A percentile compares a stretch with the other conserved stretches of the same genome.
phyloP scores from a whole-genome alignment of 352 stramenopile species.

The Blastocystis sp. region DNA sequence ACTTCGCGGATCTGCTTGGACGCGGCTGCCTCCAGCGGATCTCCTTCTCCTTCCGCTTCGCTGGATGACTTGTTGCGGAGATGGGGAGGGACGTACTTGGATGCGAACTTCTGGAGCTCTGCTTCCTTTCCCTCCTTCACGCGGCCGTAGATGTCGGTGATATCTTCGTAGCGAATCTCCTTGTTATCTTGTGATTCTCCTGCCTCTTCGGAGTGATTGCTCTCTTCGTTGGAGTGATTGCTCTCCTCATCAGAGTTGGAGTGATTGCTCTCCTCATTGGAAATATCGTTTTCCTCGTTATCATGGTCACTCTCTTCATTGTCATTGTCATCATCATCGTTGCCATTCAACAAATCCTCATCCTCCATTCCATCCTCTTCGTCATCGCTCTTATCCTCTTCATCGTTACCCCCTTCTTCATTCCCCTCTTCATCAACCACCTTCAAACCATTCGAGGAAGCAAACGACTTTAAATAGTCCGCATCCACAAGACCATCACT shows the following conservation, averaged over 20 bases:
- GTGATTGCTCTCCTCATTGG: background rate
- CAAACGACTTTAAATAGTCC: slow-evolving; percentile 21
- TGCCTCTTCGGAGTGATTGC: background rate
- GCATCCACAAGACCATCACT: background rate
- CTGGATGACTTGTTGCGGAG: background rate
- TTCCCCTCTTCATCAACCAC: background rate
- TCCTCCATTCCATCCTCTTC: slow-evolving; percentile 24
- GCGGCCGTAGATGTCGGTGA: slow-evolving; percentile 45
- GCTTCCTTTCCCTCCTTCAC: background rate
- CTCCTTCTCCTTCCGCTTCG: background rate
- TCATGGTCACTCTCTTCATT: background rate
- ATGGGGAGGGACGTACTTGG: slow-evolving; percentile 43
- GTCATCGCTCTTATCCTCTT: too few species aligned
- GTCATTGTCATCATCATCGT: background rate
- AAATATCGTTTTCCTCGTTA: background rate
- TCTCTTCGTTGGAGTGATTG: background rate
- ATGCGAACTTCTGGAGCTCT: slow-evolving; percentile 1
- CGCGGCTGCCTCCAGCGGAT: background rate
- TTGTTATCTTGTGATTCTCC: background rate
- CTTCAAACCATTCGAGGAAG: background rate
- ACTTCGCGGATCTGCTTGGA: slow-evolving; percentile 13
- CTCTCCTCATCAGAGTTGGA: background rate
- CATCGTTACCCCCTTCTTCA: background rate
- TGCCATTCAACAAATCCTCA: background rate
- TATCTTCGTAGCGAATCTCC: slow-evolving; percentile 14